Evolutionary conservation across 2,329 filamentous ascomycete genomes (phyloP).

Genomic region (Venturiaceae sp.): DNA sequence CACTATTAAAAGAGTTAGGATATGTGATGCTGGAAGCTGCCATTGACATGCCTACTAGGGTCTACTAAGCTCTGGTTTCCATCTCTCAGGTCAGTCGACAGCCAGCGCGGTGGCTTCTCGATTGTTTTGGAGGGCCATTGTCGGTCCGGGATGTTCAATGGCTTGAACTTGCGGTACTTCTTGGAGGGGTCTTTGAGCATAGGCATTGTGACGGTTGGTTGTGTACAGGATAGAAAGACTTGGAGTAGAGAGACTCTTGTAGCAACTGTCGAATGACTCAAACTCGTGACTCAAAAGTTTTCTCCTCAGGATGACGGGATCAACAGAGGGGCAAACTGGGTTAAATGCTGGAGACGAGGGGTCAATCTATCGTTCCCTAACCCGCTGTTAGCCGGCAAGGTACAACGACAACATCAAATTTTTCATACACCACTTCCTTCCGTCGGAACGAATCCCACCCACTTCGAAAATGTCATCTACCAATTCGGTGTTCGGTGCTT

Average conservation of each 20-base stretch:
- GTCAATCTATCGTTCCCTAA: not conserved
- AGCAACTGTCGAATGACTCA: not conserved
- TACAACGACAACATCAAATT: not conserved
- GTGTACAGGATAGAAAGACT: not conserved
- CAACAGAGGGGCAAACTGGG: not conserved
- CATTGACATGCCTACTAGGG: constrained; percentile 41
- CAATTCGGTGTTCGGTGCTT: too few species aligned
- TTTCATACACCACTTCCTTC: too few species aligned
- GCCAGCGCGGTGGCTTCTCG: constrained; percentile 80
- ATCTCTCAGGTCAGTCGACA: constrained; percentile 80
- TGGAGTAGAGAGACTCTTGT: not conserved
- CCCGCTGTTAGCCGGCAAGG: not conserved
- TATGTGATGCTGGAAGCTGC: not conserved
- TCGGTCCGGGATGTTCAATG: constrained; percentile 56
- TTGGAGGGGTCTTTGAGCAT: constrained; percentile 35
- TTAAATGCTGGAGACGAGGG: not conserved
- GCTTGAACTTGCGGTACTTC: constrained; percentile 65
- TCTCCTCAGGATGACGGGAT: not conserved
- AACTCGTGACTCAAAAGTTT: not conserved
- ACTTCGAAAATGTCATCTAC: too few species aligned
- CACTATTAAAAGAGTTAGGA: constrained; percentile 31
- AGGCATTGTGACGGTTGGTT: not conserved
- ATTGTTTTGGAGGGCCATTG: constrained; percentile 80
- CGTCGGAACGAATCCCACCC: too few species aligned
- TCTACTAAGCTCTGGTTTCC: constrained; percentile 90